phyloP scores from a whole-genome alignment of 106 monocot genomes.

The Cymbidium sinense region DNA sequence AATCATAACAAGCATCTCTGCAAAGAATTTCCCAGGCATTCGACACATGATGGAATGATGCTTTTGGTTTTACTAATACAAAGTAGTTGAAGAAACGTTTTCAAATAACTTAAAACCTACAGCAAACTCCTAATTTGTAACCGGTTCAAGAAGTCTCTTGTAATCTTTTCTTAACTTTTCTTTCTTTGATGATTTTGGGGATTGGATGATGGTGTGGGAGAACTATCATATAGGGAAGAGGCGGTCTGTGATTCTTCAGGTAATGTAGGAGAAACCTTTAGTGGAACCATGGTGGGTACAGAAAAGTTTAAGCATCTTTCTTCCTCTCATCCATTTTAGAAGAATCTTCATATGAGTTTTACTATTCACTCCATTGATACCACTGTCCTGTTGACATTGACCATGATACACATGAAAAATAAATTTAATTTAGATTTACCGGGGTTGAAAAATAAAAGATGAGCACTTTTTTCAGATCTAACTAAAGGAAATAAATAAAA shows the following conservation, averaged over 20 bases:
- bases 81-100: too few species aligned
- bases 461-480: too few species aligned
- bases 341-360: slow-evolving; percentile 94
- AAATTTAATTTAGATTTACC: not conserved
- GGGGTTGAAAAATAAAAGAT: not conserved
- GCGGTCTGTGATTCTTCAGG: slow-evolving; percentile 32
- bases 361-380: slow-evolving; percentile 73
- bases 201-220: not conserved
- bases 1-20: too few species aligned
- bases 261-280: slow-evolving; percentile 52
- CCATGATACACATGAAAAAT: not conserved
- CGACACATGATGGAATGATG: too few species aligned
- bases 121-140: not conserved
- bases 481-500: too few species aligned
- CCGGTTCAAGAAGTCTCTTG: slow-evolving; percentile 3
- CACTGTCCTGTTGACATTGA: slow-evolving; percentile 46
- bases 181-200: slow-evolving; percentile 7
- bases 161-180: not conserved
- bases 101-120: too few species aligned
- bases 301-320: slow-evolving; percentile 69
- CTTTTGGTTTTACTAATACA: too few species aligned
- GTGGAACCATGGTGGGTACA: slow-evolving; percentile 57
- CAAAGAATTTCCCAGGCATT: too few species aligned
- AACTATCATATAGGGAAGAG: not conserved
- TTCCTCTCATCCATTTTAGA: slow-evolving; percentile 96